Evolutionary conservation across 192 early-diverging fungal genomes (phyloP).

Genomic region (Backusella psychrophila): DNA sequence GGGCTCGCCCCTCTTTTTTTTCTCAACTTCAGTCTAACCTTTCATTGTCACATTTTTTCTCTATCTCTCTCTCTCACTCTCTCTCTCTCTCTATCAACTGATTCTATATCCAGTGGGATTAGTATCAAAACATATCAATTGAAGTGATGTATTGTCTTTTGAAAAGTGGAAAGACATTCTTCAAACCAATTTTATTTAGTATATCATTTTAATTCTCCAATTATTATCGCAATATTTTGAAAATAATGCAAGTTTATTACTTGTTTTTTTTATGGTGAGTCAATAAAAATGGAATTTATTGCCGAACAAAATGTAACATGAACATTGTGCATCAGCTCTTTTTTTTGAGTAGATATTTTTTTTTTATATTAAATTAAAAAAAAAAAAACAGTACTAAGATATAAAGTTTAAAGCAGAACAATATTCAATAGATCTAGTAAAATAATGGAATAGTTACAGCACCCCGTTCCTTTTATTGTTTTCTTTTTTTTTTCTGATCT

Average conservation of each 20-base stretch:
- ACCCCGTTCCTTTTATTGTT: no score
- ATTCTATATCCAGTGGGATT: no score
- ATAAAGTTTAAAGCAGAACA: neutral
- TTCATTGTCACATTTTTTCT: neutral
- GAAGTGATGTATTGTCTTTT: neutral
- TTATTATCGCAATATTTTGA: neutral
- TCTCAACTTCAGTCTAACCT: neutral
- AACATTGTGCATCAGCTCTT: neutral
- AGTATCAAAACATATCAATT: neutral
- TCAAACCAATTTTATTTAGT: neutral
- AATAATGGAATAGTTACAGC: no score
- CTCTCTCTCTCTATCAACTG: no score
- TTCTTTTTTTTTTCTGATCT: neutral
- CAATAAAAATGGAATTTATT: neutral
- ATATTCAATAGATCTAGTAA: no score
- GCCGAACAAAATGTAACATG: neutral
- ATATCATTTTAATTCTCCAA: neutral
- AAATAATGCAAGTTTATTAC: neutral
- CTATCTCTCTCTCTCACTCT: no score
- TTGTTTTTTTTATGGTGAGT: neutral
- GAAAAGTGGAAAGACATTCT: no score
- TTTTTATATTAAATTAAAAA: neutral
- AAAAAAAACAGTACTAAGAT: neutral
- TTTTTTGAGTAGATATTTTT: neutral
- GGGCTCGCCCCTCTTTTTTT: neutral